Conservation (phyloP, 1,284 basidiomycete genomes). For the Ustilago xerochloae region DNA sequence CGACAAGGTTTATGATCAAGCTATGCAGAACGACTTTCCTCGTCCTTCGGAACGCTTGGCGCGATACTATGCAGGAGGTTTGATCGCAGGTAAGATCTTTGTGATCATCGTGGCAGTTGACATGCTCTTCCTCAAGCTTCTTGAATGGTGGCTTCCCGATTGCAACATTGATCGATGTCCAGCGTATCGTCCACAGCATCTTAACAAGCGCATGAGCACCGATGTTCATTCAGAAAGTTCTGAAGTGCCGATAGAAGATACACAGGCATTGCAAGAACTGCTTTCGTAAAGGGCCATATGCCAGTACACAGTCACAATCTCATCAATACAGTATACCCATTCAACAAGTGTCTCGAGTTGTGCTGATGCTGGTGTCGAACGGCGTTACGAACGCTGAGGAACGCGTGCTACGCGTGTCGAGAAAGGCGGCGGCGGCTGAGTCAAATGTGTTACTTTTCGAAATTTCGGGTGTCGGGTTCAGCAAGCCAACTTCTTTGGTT, state of each 20-base stretch:
- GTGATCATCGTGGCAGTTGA: constrained; percentile 82
- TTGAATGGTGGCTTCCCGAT: constrained; percentile 71
- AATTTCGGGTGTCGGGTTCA: constrained; percentile 10
- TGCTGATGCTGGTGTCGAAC: too few species aligned
- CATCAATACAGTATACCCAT: too few species aligned
- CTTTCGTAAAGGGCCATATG: too few species aligned
- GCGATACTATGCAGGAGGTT: constrained; percentile 75
- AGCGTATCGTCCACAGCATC: constrained; percentile 6
- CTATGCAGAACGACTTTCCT: constrained; percentile 70
- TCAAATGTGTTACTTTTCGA: constrained; percentile 13
- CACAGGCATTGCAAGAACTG: constrained; percentile 1
- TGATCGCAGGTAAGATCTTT: constrained; percentile 80
- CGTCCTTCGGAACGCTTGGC: constrained; percentile 43
- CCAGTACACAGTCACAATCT: too few species aligned
- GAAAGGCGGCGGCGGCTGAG: neutral
- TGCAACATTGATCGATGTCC: constrained; percentile 28
- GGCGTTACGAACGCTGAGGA: too few species aligned
- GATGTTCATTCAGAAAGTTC: neutral
- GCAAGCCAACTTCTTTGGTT: neutral
- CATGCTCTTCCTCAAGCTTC: constrained; percentile 79
- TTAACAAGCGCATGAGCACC: neutral
- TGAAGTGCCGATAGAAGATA: constrained; percentile 11
- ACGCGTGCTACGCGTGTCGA: neutral
- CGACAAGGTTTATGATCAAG: constrained; percentile 82
- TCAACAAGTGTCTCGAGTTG: too few species aligned